Evolutionary conservation across 495 filamentous ascomycete genomes (phyloP).

Genomic region (Penicillium cosmopolitanum): DNA sequence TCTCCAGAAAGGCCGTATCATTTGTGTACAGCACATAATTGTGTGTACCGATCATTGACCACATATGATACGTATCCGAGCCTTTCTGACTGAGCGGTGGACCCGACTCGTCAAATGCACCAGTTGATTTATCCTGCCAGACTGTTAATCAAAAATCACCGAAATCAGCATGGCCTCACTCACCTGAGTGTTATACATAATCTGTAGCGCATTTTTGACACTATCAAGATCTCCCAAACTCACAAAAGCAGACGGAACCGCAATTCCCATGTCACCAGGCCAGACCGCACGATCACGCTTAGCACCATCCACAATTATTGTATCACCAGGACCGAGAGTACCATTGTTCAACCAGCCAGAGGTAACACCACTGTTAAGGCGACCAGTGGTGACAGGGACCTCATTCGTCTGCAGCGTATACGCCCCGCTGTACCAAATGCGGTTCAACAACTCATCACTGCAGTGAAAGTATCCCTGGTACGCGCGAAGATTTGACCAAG

Average conservation of each 20-base stretch:
- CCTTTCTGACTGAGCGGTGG: slow-evolving; percentile 58
- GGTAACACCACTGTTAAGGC: slow-evolving; percentile 51
- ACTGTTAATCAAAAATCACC: neutral
- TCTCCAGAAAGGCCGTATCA: slow-evolving; percentile 51
- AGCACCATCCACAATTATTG: slow-evolving; percentile 60
- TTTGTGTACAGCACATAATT: slow-evolving; percentile 64
- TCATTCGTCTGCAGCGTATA: slow-evolving; percentile 65
- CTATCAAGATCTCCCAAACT: slow-evolving; percentile 63
- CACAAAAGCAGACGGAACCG: slow-evolving; percentile 58
- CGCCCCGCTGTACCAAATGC: slow-evolving; percentile 67
- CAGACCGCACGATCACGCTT: slow-evolving; percentile 64
- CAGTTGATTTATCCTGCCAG: slow-evolving; percentile 31
- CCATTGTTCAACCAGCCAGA: slow-evolving; percentile 61
- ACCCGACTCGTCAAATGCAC: slow-evolving; percentile 61
- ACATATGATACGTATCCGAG: slow-evolving; percentile 68
- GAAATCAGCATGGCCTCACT: neutral
- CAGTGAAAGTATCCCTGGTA: slow-evolving; percentile 68
- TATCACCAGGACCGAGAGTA: slow-evolving; percentile 55
- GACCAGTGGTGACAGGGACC: slow-evolving; percentile 57
- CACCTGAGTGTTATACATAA: slow-evolving; percentile 63
- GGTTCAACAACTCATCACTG: slow-evolving; percentile 61
- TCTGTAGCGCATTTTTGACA: slow-evolving; percentile 63
- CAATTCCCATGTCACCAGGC: slow-evolving; percentile 66
- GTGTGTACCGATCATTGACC: slow-evolving; percentile 64
- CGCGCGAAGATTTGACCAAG: slow-evolving; percentile 63